These are phyloP conservation scores for Pseudocercospora fuligena DNA, from an alignment of 2,329 filamentous ascomycete genomes.

Conservation along the genomic window DNA sequence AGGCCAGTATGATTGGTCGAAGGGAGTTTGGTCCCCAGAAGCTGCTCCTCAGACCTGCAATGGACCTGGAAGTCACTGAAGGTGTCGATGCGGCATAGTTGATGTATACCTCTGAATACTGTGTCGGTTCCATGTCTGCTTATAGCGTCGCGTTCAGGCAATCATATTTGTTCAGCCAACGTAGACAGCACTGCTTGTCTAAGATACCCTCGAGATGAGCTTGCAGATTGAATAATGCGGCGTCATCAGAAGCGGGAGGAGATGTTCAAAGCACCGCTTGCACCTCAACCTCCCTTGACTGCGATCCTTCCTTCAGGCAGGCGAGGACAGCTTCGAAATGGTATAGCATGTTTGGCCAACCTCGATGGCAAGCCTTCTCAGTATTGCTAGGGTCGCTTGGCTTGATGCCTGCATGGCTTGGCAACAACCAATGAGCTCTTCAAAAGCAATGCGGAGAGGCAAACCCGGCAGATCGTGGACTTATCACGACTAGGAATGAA, in stretches of 20 bases:
- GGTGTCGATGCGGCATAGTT: too few species aligned
- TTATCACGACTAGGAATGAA: background rate
- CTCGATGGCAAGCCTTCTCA: background rate
- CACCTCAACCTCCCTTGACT: background rate
- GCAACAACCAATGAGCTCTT: background rate
- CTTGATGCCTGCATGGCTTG: background rate
- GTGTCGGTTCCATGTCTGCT: too few species aligned
- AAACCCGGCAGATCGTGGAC: background rate
- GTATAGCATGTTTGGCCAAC: background rate
- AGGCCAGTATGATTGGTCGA: background rate
- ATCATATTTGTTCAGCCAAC: background rate
- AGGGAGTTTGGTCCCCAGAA: too few species aligned
- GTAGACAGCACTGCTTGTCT: background rate
- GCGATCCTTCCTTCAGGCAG: background rate
- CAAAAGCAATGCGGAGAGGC: background rate
- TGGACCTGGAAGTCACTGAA: too few species aligned
- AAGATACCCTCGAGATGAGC: background rate
- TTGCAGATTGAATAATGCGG: background rate
- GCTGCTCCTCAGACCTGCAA: too few species aligned
- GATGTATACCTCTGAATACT: too few species aligned
- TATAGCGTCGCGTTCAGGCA: too few species aligned
- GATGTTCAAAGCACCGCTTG: background rate
- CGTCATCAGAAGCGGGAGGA: background rate
- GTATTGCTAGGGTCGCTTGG: background rate
- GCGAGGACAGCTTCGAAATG: background rate